Base-by-base conservation (phyloP, 768 basidiomycete species). In the Naganishia antarctica region DNA sequence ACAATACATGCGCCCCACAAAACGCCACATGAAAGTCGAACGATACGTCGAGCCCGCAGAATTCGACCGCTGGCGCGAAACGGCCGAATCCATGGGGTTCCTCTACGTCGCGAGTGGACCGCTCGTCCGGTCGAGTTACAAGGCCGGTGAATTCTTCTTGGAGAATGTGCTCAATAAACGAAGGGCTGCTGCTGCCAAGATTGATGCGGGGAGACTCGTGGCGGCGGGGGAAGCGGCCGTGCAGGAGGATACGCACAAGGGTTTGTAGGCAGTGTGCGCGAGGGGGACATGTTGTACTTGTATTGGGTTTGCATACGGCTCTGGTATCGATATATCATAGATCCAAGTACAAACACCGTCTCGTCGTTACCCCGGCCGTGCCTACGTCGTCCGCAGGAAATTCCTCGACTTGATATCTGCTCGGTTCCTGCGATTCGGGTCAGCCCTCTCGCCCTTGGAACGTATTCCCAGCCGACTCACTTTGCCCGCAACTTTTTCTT, bases 1-100 rank as follows among this genome's bases (percentile, higher is more conserved):
- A 1, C 96, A 99, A 79, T 99, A 99, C 78, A 98, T 99, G 96
- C 88, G 96, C 51, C 96, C 96, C 7, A 97, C 96, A 9, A 98
- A 98, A 78, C 84, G 87, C 29, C 96, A 99, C 78, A 98, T 99
- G 96, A 99, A 98, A 78, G 96, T 99, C 11, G 88, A 91, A 69
- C 88, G 91, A 31, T 99, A 99, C 71, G 91, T 98, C 25, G 85
- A 90, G 66, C 96, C 96, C 0, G 83, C 85, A 4, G 93, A 98
- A 75, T 99, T 98, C 70, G 88, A 89, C 66, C 80, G 82, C 62
- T 99, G 94, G 94, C 92, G 88, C 74, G 80, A 84, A 70, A 81
- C 88, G 12, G 94, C 96, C 7, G 91, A 97, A 72, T 84, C 86
- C 66, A 87, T 96, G 83, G 92, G 94, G 43, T 99, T 99, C 83